phyloP scores from a whole-genome alignment of 2,329 filamentous ascomycete species.

The Cladophialophora chaetospira region DNA sequence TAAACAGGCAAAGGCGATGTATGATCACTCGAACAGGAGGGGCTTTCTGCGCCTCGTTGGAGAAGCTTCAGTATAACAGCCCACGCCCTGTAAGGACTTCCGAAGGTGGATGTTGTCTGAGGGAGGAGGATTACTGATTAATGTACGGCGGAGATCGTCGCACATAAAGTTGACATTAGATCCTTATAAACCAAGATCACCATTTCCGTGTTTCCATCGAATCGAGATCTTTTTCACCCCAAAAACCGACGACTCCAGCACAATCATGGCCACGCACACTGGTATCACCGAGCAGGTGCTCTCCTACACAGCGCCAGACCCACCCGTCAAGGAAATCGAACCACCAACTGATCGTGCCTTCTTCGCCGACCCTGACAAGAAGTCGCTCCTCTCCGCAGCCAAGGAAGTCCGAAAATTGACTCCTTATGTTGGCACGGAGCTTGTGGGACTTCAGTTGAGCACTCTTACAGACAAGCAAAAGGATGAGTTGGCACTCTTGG shows the following conservation, averaged over 20 bases:
- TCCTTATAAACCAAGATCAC: no score
- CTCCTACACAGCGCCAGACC: constrained; percentile 21
- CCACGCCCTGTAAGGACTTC: no score
- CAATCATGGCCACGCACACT: constrained; percentile 12
- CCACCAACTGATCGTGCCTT: constrained; percentile 27
- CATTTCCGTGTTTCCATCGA: neutral
- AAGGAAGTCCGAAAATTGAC: constrained; percentile 48
- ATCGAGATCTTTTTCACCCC: neutral
- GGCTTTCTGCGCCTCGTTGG: neutral
- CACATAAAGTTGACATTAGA: no score
- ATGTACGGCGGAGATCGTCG: neutral
- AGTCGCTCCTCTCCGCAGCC: constrained; percentile 41
- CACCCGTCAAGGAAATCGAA: constrained; percentile 22
- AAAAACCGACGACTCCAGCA: neutral
- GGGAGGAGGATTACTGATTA: neutral
- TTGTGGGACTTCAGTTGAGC: constrained; percentile 52
- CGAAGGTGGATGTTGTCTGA: neutral
- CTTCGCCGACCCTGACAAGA: constrained; percentile 45
- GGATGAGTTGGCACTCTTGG: constrained; percentile 62
- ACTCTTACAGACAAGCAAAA: constrained; percentile 51
- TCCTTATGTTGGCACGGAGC: constrained; percentile 45
- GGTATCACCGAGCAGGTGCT: constrained; percentile 26
- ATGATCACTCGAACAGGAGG: neutral
- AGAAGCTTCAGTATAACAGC: no score
- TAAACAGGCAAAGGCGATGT: neutral